Evolutionary conservation across 192 early-diverging fungal genomes (phyloP).

Genomic region (Podochytrium sp.): DNA sequence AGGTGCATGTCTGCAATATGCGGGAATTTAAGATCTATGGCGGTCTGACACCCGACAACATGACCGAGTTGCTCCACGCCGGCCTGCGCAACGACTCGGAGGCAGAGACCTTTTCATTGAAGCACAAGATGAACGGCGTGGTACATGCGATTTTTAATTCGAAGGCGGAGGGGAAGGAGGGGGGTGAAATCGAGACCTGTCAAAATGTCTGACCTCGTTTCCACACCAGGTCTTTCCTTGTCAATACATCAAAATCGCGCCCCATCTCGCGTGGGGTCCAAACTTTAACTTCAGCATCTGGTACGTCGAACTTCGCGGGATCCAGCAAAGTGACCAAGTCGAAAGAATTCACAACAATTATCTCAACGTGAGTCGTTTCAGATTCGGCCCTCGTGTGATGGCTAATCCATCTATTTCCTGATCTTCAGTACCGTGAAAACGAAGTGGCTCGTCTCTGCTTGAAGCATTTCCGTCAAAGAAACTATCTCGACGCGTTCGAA

Average conservation of each 20-base stretch:
- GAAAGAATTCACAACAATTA: constrained; percentile 67
- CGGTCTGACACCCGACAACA: constrained; percentile 78
- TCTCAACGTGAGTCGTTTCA: constrained; percentile 56
- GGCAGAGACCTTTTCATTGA: constrained; percentile 85
- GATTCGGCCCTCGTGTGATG: not conserved
- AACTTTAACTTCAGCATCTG: constrained; percentile 97
- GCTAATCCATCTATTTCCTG: not conserved
- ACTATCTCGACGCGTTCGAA: constrained; percentile 73
- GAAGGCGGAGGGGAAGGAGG: not conserved
- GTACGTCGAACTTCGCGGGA: constrained; percentile 88
- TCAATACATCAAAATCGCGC: constrained; percentile 92
- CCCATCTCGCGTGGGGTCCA: constrained; percentile 84
- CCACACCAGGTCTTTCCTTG: constrained; percentile 75
- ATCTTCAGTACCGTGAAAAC: constrained; percentile 68
- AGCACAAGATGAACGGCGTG: constrained; percentile 71
- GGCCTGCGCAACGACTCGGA: constrained; percentile 69
- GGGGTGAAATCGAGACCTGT: not conserved
- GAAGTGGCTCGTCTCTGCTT: constrained; percentile 84
- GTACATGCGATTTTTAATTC: constrained; percentile 47
- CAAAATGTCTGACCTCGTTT: no score
- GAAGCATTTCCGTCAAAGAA: constrained; percentile 85
- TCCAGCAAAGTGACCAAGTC: constrained; percentile 69
- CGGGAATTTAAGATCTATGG: constrained; percentile 97
- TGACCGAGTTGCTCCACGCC: constrained; percentile 81
- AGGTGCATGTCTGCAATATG: constrained; percentile 92